Evolutionary conservation across 306 rosid species (phyloP), one percentile per base, ranked within the genome.

Genomic region (Vigna unguiculata): DNA sequence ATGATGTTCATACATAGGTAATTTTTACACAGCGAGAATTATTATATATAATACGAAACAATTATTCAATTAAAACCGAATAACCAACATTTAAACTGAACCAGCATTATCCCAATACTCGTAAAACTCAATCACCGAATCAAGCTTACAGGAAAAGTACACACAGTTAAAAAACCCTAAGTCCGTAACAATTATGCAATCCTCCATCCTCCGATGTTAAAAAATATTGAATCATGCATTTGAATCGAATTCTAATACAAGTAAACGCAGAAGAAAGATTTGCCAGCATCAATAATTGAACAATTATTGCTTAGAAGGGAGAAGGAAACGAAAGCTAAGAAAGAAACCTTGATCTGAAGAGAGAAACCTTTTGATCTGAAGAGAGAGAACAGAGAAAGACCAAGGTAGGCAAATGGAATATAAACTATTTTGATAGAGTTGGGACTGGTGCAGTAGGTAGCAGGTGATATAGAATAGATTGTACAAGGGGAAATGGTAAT

Each of bases 361-460:
- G 65, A 25, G 65, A 59, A n/a, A n/a, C n/a, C n/a, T n/a, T n/a
- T 74, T 81, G 78, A 82, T 80, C 83, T 70, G 78, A 65, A 3
- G 78, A 6, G 65, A 25, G 65, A 59, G 45, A 61, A 66, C 13
- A 20, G 41, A 40, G 66, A 58, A 16, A 36, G 2, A 8, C 34
- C 20, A 15, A 40, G 36, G 16, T 65, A 57, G 20, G 12, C 2
- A 40, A 20, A 41, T 11, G 53, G 21, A 54, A 19, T 53, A 54
- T 55, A 43, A 71, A 52, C 15, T 13, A 53, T 16, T 51, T 70
- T 45, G 25, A 9, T 5, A 69, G 53, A 11, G 52, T 10, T 17
- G 59, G 8, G 45, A 53, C 81, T 66, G 57, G 34, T 10, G 54
- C 32, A 48, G 49, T 17, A 32, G 68, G 55, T 12, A 54, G 6